phyloP scores from a whole-genome alignment of 2,329 filamentous ascomycete genomes.

The Talaromyces sp. region DNA sequence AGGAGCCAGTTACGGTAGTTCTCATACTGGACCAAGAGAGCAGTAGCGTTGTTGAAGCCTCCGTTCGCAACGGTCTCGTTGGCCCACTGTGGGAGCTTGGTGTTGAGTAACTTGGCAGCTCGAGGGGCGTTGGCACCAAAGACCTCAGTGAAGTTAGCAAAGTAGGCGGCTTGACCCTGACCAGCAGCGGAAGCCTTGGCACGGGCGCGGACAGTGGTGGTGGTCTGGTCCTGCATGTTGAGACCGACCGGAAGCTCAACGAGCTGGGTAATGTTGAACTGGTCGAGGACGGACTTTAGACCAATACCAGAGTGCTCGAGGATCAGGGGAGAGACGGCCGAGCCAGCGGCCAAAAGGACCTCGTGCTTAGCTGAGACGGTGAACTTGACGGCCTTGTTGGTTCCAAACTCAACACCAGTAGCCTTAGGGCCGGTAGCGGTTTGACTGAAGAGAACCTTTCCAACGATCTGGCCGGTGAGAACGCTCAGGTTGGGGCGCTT shows the following conservation, averaged over 20 bases:
- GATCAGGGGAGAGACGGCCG: slow-evolving; percentile 20
- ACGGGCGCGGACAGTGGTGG: slow-evolving; percentile 15
- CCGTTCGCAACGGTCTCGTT: slow-evolving; percentile 19
- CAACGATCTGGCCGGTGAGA: slow-evolving; percentile 21
- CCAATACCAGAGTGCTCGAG: slow-evolving; percentile 26
- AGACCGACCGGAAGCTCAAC: slow-evolving; percentile 24
- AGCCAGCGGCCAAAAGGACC: slow-evolving; percentile 23
- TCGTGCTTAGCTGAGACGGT: slow-evolving; percentile 19
- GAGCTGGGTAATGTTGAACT: slow-evolving; percentile 13
- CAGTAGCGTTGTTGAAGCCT: slow-evolving; percentile 20
- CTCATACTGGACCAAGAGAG: slow-evolving; percentile 20
- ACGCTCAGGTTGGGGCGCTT: slow-evolving; percentile 11
- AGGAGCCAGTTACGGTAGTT: slow-evolving; percentile 24
- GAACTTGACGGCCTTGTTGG: slow-evolving; percentile 16
- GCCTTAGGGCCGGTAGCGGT: slow-evolving; percentile 11
- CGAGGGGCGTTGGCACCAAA: slow-evolving; percentile 18
- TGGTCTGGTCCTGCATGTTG: slow-evolving; percentile 27
- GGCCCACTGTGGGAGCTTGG: slow-evolving; percentile 22
- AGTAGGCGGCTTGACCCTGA: slow-evolving; percentile 23
- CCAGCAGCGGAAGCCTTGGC: slow-evolving; percentile 12
- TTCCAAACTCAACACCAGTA: slow-evolving; percentile 22
- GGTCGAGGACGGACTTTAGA: slow-evolving; percentile 1
- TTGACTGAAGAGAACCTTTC: slow-evolving; percentile 18
- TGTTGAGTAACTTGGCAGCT: slow-evolving; percentile 17
- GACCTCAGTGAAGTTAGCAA: slow-evolving; percentile 22